Percentiles rank a stretch among this genome's conserved stretches.
phyloP scores from a whole-genome alignment of 495 filamentous ascomycete genomes.

The Annulohypoxylon bovei region DNA sequence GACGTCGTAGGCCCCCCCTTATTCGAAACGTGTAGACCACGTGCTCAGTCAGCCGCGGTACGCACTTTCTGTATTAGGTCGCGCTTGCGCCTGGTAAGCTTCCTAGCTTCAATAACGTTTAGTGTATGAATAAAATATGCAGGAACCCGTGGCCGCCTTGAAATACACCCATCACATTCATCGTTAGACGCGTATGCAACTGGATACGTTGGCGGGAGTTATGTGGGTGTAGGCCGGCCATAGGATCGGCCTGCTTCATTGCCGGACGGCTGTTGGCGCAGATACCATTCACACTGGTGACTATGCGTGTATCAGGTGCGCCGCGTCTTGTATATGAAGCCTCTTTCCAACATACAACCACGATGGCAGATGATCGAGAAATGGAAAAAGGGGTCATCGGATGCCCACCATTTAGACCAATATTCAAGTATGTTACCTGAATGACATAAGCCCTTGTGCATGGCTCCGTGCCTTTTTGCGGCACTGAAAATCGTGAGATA shows the following conservation, averaged over 20 bases:
- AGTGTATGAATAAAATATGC: background rate
- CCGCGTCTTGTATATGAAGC: background rate
- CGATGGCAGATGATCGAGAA: background rate
- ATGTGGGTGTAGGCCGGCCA: background rate
- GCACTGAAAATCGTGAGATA: background rate
- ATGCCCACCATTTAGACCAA: background rate
- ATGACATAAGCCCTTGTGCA: conserved; percentile 4
- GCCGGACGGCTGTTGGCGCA: background rate
- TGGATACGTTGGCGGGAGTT: background rate
- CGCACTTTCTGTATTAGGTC: background rate
- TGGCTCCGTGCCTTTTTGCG: background rate
- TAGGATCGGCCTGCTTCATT: background rate
- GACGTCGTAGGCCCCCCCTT: background rate
- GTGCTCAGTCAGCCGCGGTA: conserved; percentile 2
- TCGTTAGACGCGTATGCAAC: background rate
- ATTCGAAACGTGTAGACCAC: conserved; percentile 6
- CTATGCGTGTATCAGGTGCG: background rate
- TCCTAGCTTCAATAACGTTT: background rate
- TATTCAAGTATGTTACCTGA: background rate
- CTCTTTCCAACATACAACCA: background rate
- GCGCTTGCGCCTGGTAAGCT: background rate
- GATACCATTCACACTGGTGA: background rate
- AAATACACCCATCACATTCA: background rate
- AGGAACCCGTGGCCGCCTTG: background rate
- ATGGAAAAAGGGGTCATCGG: background rate